These are phyloP conservation scores for Esteya vermicola DNA, from an alignment of 2,329 filamentous ascomycete genomes.

Conservation along the genomic window DNA sequence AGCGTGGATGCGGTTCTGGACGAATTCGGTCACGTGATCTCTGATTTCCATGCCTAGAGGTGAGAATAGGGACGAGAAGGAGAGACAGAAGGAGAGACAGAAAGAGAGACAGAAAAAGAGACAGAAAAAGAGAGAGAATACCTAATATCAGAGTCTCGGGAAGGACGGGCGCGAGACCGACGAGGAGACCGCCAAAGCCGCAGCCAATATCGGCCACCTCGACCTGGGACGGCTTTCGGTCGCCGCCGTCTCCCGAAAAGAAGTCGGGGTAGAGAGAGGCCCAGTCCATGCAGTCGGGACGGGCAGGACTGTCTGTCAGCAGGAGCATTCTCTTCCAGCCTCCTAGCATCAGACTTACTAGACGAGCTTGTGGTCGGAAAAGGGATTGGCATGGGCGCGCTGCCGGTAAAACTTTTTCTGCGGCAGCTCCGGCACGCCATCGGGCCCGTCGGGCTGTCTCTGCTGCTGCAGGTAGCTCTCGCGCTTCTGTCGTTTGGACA, in stretches of 20 bases:
- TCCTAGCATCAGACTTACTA: conserved; percentile 41
- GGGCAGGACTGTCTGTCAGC: conserved; percentile 46
- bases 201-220: conserved; percentile 96
- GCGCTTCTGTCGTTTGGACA: conserved; percentile 47
- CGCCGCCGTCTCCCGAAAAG: conserved; percentile 17
- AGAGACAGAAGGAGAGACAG: conserved; percentile 3
- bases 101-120: conserved; percentile 6
- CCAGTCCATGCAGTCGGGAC: conserved; percentile 85
- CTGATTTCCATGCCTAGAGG: conserved; percentile 76
- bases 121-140: conserved; percentile 23
- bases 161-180: conserved; percentile 69
- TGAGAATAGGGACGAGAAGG: conserved; percentile 7
- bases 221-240: conserved; percentile 25
- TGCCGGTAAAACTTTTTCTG: conserved; percentile 96
- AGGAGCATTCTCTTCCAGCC: not conserved
- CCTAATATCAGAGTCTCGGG: conserved; percentile 75
- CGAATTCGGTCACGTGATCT: conserved; percentile 76
- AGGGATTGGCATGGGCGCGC: conserved; percentile 92
- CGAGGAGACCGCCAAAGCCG: conserved; percentile 82
- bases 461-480: conserved; percentile 42
- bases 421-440: conserved; percentile 51
- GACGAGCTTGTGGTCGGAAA: conserved; percentile 78
- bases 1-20: conserved; percentile 74
- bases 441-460: conserved; percentile 34
- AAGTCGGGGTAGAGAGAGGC: conserved; percentile 68